These are phyloP conservation scores for Metrosideros polymorpha DNA, from an alignment of 441 rosid species.

Conservation along the genomic window DNA sequence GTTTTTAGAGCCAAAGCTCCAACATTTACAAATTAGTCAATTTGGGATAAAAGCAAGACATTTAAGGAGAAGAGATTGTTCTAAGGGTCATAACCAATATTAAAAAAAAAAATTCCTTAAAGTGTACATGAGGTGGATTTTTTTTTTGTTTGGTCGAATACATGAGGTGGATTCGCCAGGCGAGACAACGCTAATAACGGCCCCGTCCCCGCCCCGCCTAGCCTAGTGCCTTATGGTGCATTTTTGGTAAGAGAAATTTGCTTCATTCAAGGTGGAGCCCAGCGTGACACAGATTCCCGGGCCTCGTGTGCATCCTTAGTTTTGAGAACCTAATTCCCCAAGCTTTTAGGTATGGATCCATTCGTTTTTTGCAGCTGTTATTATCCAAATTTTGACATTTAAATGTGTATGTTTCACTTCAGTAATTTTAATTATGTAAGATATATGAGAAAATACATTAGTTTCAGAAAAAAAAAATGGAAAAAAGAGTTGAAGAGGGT, in stretches of 20 bases:
- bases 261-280: background rate
- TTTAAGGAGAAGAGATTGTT: background rate
- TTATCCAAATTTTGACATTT: background rate
- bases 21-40: background rate
- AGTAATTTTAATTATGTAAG: background rate
- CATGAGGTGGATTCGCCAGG: background rate
- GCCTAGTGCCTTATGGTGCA: background rate
- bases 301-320: accelerated
- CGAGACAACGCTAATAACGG: no score
- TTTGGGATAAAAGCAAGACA: background rate
- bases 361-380: background rate
- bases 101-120: no score
- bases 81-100: no score
- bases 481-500: no score
- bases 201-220: background rate
- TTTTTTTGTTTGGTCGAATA: no score
- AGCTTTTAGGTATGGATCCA: no score
- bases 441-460: background rate
- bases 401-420: background rate
- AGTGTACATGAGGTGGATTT: no score
- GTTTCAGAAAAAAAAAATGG: no score
- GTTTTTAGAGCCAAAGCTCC: background rate
- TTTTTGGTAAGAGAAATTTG: accelerated
- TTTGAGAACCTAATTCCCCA: background rate
- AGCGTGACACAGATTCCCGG: background rate